Evolutionary conservation across 371 early-diverging fungal species (phyloP), one percentile per base, ranked within the genome.

Genomic region (Mortierella sp.): DNA sequence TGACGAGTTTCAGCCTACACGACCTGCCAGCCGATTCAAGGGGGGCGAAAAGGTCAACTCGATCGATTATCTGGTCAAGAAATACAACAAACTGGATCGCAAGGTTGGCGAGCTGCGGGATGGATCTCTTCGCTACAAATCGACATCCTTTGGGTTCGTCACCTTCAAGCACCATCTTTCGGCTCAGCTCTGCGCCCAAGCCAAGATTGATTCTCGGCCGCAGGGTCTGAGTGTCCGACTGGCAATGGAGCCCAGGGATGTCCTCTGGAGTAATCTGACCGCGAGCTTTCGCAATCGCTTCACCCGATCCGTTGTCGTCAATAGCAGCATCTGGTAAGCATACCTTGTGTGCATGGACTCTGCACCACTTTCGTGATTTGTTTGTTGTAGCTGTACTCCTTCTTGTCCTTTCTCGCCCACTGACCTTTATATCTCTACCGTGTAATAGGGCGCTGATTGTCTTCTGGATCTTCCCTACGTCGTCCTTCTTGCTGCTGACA

Each of bases 221-320:
- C 94, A 94, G 69, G 90, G 93, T 9, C 88, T 93, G 76, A 89
- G 90, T 76, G 92, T 93, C 5, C 87, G 89, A n/a, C 86, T 95
- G 86, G 98, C 97, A 7, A 97, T 97, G 10, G 97, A 97, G 76
- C 98, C 98, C 19, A 90, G 97, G 52, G 97, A 96, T 86, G 87
- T 98, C 11, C 89, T 94, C 68, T 98, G 98, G 98, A 87, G 91
- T 63, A 96, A 96, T 74, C 81, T 97, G 34, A 90, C 95, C 50
- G 88, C 90, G 41, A 82, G 86, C 64, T 89, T 90, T 47, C 78
- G 87, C 43, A 86, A 87, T 16, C 86, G 82, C 19, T 67, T 90
- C 52, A 66, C 89, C 45, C 88, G 89, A 29, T 89, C 86, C 68
- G 41, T 89, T 4, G 87, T 89, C 0, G 89, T 90, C 8, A 88